Evolutionary conservation across 1,284 basidiomycete genomes (phyloP), one percentile per base, ranked within the genome.

Genomic region (Peniophora sp.): DNA sequence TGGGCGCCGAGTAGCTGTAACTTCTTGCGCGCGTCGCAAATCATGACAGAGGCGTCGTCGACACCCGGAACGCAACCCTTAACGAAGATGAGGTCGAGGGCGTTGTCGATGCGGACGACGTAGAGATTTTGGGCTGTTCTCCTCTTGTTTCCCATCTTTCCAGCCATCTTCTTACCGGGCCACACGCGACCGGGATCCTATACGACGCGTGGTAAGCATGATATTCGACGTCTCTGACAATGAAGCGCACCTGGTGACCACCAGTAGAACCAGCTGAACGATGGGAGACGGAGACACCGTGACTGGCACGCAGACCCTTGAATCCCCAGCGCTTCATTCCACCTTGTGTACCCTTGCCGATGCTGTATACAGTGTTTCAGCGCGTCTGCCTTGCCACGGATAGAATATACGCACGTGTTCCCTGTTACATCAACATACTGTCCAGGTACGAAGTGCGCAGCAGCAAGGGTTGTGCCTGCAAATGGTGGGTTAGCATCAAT

Each of bases 91-190:
- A 97, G 78, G 67, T 97, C 87, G 50, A 96, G 81, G 14, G 75
- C 72, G 17, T 81, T 82, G 71, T 99, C 96, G 53, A 99, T 78
- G 27, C 93, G 88, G 53, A 96, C 79, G 34, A 98, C 92, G 1
- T 85, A 71, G 25, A 98, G 81, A 65, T 97, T 99, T 65, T 96
- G 93, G 11, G 81, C 78, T 10, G 95, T 98, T 16, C 81, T 81
- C 44, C 86, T 85, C 58, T 81, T 76, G 53, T 84, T 87, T 50
- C 97, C 97, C 78, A 97, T 87, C 45, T 88, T 85, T 45, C 96
- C 97, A 9, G 96, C 85, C 96, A 98, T 99, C 75, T 97, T 98
- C 72, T 95, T 97, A 41, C 96, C 96, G 16, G 95, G 95, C 74
- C 91, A 92, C 14, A 97, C 79, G 64, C 94, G 83, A 49, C 94